Evolutionary conservation across 2,329 filamentous ascomycete genomes (phyloP).

Genomic region (Penicillium hordei): DNA sequence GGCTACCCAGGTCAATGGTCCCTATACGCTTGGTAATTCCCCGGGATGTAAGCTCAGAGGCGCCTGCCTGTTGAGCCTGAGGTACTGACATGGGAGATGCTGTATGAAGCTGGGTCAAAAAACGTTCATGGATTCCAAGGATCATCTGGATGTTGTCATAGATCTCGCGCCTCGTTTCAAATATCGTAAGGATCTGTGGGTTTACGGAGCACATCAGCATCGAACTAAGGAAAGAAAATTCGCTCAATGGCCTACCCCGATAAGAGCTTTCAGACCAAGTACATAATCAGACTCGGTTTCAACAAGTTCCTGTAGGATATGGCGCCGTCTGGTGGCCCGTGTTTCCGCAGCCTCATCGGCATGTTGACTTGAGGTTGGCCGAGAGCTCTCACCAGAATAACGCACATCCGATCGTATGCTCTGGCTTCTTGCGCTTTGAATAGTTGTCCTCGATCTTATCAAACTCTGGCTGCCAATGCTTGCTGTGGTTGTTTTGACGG

Average conservation of each 20-base stretch:
- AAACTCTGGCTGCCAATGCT: slow-evolving; percentile 74
- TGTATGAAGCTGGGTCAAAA: slow-evolving; percentile 71
- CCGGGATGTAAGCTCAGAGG: slow-evolving; percentile 24
- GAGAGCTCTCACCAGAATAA: slow-evolving; percentile 59
- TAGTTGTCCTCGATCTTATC: slow-evolving; percentile 59
- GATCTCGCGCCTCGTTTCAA: slow-evolving; percentile 72
- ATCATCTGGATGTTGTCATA: slow-evolving; percentile 78
- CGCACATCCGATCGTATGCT: slow-evolving; percentile 64
- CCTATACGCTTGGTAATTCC: slow-evolving; percentile 49
- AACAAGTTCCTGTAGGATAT: slow-evolving; percentile 81
- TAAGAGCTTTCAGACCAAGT: slow-evolving; percentile 79
- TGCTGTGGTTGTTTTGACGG: slow-evolving; percentile 75
- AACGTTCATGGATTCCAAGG: slow-evolving; percentile 76
- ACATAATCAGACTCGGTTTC: slow-evolving; percentile 86
- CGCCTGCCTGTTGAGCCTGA: slow-evolving; percentile 17
- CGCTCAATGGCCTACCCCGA: slow-evolving; percentile 62
- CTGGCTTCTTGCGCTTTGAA: slow-evolving; percentile 58
- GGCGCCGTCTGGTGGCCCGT: slow-evolving; percentile 71
- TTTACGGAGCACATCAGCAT: slow-evolving; percentile 32
- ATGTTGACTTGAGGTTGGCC: slow-evolving; percentile 44
- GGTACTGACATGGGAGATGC: slow-evolving; percentile 63
- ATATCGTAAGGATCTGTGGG: slow-evolving; percentile 67
- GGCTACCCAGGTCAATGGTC: slow-evolving; percentile 48
- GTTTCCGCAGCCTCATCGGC: slow-evolving; percentile 69
- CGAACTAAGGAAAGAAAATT: neutral